Percentiles rank a stretch among this genome's conserved stretches.
phyloP scores from a whole-genome alignment of 257 asterid species.

The Ophiorrhiza pumila region DNA sequence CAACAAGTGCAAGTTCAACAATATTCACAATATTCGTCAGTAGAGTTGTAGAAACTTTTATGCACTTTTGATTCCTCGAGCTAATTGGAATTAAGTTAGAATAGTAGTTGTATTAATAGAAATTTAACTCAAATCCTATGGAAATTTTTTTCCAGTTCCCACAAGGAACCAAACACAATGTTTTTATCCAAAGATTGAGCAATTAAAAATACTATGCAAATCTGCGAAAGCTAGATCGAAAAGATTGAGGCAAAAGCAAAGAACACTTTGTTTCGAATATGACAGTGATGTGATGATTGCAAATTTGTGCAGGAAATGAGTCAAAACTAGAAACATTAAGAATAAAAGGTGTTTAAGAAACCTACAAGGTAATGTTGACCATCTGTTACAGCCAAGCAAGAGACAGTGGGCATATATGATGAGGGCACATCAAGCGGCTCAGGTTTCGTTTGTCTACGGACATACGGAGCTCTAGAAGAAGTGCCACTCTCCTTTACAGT shows the following conservation, averaged over 20 bases:
- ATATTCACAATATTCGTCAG: not conserved
- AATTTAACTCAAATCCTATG: not conserved
- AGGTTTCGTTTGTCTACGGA: constrained; percentile 10
- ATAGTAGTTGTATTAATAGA: not conserved
- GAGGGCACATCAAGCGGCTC: constrained; percentile 18
- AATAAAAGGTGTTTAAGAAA: constrained; percentile 2
- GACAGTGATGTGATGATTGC: not conserved
- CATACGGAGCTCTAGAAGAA: not conserved
- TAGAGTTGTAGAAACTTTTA: not conserved
- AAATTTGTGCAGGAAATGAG: constrained; percentile 7
- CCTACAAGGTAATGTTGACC: constrained; percentile 26
- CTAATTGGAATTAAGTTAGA: not conserved
- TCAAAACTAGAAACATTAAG: constrained; percentile 6
- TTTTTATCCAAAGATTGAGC: not conserved
- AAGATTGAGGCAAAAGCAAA: not conserved
- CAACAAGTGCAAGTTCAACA: not conserved
- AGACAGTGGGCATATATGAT: constrained; percentile 1
- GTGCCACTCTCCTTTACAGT: not conserved
- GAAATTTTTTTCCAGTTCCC: not conserved
- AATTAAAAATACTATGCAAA: not conserved
- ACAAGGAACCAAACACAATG: not conserved
- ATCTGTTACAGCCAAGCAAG: constrained; percentile 19
- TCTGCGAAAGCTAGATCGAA: not conserved
- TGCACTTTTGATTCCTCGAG: not conserved
- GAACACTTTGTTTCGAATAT: not conserved